Conservation (phyloP, 352 stramenopile genomes). For the Pythium diclinum region DNA sequence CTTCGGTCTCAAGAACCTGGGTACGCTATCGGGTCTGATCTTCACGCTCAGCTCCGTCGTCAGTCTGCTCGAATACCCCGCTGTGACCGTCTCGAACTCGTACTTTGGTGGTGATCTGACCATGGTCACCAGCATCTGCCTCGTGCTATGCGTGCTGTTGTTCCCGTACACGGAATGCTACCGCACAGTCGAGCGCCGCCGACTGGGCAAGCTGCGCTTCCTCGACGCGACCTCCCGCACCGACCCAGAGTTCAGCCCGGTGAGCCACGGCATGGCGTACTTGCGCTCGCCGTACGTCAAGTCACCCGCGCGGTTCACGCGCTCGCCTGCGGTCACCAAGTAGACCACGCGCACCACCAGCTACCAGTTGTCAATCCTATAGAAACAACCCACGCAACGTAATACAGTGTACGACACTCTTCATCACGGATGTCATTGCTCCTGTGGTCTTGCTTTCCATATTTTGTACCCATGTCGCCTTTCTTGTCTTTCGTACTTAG, state of each 20-base stretch:
- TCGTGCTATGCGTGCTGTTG: slow-evolving; percentile 54
- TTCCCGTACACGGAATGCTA: slow-evolving; percentile 67
- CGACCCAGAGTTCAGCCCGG: slow-evolving; percentile 20
- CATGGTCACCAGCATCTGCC: slow-evolving; percentile 43
- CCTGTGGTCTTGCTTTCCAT: neutral
- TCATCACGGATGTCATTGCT: neutral
- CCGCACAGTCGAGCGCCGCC: slow-evolving; percentile 37
- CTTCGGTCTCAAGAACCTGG: slow-evolving; percentile 83
- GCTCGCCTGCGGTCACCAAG: slow-evolving; percentile 18
- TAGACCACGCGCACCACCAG: slow-evolving; percentile 2
- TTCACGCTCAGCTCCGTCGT: slow-evolving; percentile 76
- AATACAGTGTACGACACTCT: neutral
- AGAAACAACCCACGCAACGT: neutral
- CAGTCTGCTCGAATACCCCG: slow-evolving; percentile 75
- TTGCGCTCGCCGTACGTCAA: slow-evolving; percentile 42
- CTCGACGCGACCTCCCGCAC: slow-evolving; percentile 16
- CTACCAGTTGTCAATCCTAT: neutral
- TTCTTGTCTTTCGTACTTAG: neutral
- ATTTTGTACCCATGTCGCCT: neutral
- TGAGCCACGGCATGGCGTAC: slow-evolving; percentile 52
- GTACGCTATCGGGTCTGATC: slow-evolving; percentile 78
- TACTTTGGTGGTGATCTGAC: slow-evolving; percentile 60
- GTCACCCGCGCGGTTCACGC: slow-evolving; percentile 14
- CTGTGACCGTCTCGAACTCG: slow-evolving; percentile 66
- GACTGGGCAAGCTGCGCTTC: slow-evolving; percentile 32